Base-by-base conservation (phyloP, 2,329 filamentous ascomycete species). In the Trichoderma simmonsii region DNA sequence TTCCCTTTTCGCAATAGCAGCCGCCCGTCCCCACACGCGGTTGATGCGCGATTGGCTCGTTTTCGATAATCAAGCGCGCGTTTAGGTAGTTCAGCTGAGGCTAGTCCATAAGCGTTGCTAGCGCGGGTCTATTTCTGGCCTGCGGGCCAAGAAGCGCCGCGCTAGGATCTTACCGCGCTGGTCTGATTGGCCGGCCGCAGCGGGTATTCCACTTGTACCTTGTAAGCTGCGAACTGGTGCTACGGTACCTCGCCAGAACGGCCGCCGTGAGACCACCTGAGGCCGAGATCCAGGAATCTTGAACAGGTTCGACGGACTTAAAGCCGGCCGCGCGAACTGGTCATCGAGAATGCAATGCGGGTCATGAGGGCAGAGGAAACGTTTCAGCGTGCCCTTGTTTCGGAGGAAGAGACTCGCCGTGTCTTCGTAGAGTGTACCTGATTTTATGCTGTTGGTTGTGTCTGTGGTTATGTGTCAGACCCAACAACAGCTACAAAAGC, bases 81-180 rank as follows among this genome's bases (percentile, higher is more conserved):
- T 74, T 43, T 73, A 73, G 67, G 61, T 30, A 61, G 9, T n/a
- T 48, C 39, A 39, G 15, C 3, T 1, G 1, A 0, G 2, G 2
- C 65, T 64, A 69, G 18, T 4, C 71, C 39, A 1, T 1, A 56
- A 26, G 0, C 2, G 8, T 21, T 0, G 1, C 34, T 54, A 59
- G 26, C 7, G 34, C 11, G 18, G 18, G 30, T 70, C 71, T 72
- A 70, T 66, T 70, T 72, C 62, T 36, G 39, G 71, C 30, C n/a
- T 15, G 15, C 36, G 39, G 24, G 39, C 30, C 51, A 39, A 70
- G 66, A 63, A 62, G 64, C 66, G 71, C 71, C 54, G 56, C 59
- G 67, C 66, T 65, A 72, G 71, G 71, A 67, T 70, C 66, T 72
- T 72, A 66, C 71, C 71, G 71, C 66, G 71, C 60, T 65, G 66